Conservation (phyloP, 2,329 filamentous ascomycete species). For the Pochonia chlamydosporia region DNA sequence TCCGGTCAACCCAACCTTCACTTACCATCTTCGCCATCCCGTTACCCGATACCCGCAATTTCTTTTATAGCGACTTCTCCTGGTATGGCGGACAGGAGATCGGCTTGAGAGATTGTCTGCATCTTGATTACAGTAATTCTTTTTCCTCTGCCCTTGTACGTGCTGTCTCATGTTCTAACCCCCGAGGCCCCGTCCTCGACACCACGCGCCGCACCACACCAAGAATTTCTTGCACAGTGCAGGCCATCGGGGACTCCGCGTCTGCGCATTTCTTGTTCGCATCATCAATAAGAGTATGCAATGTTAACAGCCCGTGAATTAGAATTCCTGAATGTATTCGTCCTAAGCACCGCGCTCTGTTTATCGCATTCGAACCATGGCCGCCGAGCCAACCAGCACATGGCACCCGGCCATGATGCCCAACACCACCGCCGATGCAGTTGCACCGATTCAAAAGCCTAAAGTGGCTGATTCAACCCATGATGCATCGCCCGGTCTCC, state of each 20-base stretch:
- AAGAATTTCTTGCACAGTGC: not conserved
- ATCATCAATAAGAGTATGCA: constrained; percentile 6
- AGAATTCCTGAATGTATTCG: constrained; percentile 2
- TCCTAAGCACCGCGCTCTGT: constrained; percentile 4
- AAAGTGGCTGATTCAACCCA: constrained; percentile 1
- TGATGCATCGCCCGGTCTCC: not conserved
- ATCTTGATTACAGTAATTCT: constrained; percentile 14
- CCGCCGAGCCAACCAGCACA: constrained; percentile 27
- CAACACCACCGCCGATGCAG: constrained; percentile 14
- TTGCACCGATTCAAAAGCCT: not conserved
- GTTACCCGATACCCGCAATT: not conserved
- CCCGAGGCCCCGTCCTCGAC: too few relatives aligned
- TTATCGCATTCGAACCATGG: constrained; percentile 25
- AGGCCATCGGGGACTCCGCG: not conserved
- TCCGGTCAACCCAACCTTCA: not conserved
- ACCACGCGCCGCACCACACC: not conserved
- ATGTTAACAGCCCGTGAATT: not conserved
- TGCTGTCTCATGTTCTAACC: not conserved
- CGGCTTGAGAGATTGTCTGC: constrained; percentile 11
- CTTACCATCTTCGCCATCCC: not conserved
- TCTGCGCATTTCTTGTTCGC: constrained; percentile 4
- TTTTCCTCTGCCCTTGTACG: constrained; percentile 2
- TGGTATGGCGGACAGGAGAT: constrained; percentile 14
- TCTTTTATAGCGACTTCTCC: not conserved
- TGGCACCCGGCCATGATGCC: constrained; percentile 38